Evolutionary conservation across 1,284 basidiomycete species (phyloP).

Genomic region (Neolentinus lepideus): DNA sequence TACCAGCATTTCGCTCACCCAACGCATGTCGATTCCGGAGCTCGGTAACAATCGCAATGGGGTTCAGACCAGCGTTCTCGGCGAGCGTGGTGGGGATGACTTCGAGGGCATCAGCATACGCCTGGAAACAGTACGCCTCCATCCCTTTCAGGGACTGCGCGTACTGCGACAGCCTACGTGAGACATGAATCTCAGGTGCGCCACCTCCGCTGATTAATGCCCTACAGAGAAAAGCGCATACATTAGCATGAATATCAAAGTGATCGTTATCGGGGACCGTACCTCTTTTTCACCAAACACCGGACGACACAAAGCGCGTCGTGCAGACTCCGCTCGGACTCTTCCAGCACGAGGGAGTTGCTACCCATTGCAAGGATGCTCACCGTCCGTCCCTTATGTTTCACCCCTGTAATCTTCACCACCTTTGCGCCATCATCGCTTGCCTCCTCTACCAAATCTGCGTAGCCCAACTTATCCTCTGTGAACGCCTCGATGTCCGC

Average conservation of each 20-base stretch:
- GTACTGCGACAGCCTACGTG: constrained; percentile 87
- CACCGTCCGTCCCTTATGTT: constrained; percentile 93
- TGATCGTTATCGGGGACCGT: constrained; percentile 19
- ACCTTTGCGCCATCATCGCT: constrained; percentile 85
- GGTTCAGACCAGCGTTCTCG: constrained; percentile 97
- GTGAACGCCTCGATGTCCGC: constrained; percentile 98
- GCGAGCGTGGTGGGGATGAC: constrained; percentile 97
- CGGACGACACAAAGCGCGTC: constrained; percentile 98
- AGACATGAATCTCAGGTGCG: constrained; percentile 97
- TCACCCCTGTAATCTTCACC: constrained; percentile 92
- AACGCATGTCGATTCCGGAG: constrained; percentile 94
- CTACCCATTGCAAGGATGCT: constrained; percentile 93
- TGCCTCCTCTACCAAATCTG: constrained; percentile 92
- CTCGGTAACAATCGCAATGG: constrained; percentile 98
- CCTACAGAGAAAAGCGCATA: constrained; percentile 33
- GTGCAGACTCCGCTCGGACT: constrained; percentile 95
- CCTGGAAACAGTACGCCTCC: constrained; percentile 99
- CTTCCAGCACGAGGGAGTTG: constrained; percentile 93
- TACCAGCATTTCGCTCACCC: constrained; percentile 93
- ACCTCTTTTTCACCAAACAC: constrained; percentile 98
- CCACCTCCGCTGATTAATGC: constrained; percentile 97
- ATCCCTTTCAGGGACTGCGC: constrained; percentile 95
- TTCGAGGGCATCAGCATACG: constrained; percentile 96
- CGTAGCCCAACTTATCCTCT: constrained; percentile 97
- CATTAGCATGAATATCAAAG: constrained; percentile 5